Conservation (phyloP, 257 asterid genomes). For the Solanum lycopersicoides region DNA sequence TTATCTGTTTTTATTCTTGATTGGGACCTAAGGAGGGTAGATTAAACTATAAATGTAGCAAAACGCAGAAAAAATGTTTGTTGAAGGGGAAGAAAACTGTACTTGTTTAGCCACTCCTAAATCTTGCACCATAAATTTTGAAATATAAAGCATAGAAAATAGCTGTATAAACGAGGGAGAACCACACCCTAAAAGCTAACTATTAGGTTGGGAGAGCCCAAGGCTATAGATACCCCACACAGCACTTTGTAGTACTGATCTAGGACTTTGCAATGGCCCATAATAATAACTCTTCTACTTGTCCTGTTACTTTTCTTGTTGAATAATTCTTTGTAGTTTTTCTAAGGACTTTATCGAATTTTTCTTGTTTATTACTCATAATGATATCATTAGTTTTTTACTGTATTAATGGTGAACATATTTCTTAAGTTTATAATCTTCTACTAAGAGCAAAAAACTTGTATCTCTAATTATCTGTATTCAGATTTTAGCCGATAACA, state of each 20-base stretch:
- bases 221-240: background rate
- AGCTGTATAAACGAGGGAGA: background rate
- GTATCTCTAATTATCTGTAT: background rate
- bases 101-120: background rate
- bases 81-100: background rate
- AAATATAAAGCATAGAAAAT: background rate
- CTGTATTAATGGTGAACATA: background rate
- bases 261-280: background rate
- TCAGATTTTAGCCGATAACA: constrained; percentile 82
- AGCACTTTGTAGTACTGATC: background rate
- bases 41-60: background rate
- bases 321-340: background rate
- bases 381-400: background rate
- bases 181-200: background rate
- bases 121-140: background rate
- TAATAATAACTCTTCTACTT: background rate
- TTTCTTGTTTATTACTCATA: background rate
- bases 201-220: background rate
- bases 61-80: background rate
- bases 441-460: background rate
- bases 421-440: background rate
- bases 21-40: background rate
- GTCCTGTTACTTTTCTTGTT: background rate
- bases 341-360: too few species aligned
- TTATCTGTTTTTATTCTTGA: background rate